These are phyloP conservation scores for Ambrosia artemisiifolia DNA, from an alignment of 129 eudicot genomes.

Conservation along the genomic window DNA sequence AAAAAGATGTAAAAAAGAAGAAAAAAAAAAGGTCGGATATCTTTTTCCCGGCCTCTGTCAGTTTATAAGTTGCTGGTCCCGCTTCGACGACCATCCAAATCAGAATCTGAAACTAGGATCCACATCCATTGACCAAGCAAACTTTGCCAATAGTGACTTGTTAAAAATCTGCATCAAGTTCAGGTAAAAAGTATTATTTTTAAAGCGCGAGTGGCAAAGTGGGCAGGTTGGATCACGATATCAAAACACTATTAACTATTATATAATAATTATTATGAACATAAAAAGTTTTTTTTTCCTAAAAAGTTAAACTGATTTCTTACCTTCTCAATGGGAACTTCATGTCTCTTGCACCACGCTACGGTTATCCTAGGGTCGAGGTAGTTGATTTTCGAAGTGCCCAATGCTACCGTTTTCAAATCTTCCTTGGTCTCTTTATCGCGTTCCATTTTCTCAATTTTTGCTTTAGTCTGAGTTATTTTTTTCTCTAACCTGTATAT, in stretches of 20 bases:
- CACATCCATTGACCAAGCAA: conserved; percentile 93
- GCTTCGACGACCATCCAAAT: conserved; percentile 29
- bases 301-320: background rate
- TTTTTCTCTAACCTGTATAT: conserved; percentile 70
- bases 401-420: conserved; percentile 87
- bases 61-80: conserved; percentile 8
- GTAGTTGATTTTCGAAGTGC: conserved; percentile 92
- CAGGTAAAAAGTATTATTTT: background rate
- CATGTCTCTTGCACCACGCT: conserved; percentile 97
- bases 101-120: conserved; percentile 92
- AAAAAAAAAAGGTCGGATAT: conserved; percentile 14
- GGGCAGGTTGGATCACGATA: background rate
- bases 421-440: conserved; percentile 81
- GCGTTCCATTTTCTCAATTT: conserved; percentile 75
- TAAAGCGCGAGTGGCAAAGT: background rate
- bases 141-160: conserved; percentile 90
- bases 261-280: background rate
- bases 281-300: background rate
- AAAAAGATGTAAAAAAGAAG: conserved; percentile 22
- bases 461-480: conserved; percentile 60
- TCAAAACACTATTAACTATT: background rate
- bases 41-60: conserved; percentile 10
- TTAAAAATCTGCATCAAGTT: conserved; percentile 69
- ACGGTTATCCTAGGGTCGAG: conserved; percentile 97
- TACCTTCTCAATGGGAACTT: conserved; percentile 98